A percentile compares a stretch with the other conserved stretches of the same genome.
Evolutionary conservation across 2,329 filamentous ascomycete species (phyloP).

Genomic region (Furcasterigmium sp.): DNA sequence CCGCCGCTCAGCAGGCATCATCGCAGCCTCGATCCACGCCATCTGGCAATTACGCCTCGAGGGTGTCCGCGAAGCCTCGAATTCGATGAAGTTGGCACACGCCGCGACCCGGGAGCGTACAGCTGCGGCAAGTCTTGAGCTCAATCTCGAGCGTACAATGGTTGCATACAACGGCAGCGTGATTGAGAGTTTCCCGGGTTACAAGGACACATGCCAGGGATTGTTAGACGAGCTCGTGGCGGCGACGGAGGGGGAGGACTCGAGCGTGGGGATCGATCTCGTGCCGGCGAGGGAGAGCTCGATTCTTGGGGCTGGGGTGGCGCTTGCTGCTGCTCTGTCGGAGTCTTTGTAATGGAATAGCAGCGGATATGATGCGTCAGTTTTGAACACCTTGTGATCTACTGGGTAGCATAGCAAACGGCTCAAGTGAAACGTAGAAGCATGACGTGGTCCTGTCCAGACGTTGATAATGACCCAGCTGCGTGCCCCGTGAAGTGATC

Average conservation of each 20-base stretch:
- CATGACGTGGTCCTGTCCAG: too few relatives aligned
- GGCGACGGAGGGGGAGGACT: slow-evolving; percentile 9
- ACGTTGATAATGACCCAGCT: too few relatives aligned
- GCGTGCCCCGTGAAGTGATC: too few relatives aligned
- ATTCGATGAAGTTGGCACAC: slow-evolving; percentile 16
- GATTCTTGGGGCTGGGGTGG: slow-evolving; percentile 69
- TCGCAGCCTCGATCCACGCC: slow-evolving; percentile 53
- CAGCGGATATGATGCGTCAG: too few relatives aligned
- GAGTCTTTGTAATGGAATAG: slow-evolving; percentile 22
- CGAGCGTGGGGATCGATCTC: slow-evolving; percentile 46
- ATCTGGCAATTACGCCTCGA: slow-evolving; percentile 53
- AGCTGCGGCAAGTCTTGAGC: slow-evolving; percentile 45
- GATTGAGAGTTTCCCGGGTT: slow-evolving; percentile 71
- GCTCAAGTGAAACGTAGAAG: too few relatives aligned
- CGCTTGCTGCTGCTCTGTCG: slow-evolving; percentile 37
- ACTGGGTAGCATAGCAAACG: too few relatives aligned
- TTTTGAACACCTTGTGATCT: too few relatives aligned
- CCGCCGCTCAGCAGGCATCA: slow-evolving; percentile 52
- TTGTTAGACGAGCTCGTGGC: slow-evolving; percentile 57
- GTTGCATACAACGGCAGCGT: slow-evolving; percentile 79
- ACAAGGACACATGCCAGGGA: slow-evolving; percentile 55
- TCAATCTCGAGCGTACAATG: slow-evolving; percentile 41
- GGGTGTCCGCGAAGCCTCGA: slow-evolving; percentile 30
- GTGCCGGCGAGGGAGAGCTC: slow-evolving; percentile 70
- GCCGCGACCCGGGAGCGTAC: slow-evolving; percentile 24